phyloP scores from a whole-genome alignment of 176 grass and related monocot genomes.

The Aegilops sharonensis region DNA sequence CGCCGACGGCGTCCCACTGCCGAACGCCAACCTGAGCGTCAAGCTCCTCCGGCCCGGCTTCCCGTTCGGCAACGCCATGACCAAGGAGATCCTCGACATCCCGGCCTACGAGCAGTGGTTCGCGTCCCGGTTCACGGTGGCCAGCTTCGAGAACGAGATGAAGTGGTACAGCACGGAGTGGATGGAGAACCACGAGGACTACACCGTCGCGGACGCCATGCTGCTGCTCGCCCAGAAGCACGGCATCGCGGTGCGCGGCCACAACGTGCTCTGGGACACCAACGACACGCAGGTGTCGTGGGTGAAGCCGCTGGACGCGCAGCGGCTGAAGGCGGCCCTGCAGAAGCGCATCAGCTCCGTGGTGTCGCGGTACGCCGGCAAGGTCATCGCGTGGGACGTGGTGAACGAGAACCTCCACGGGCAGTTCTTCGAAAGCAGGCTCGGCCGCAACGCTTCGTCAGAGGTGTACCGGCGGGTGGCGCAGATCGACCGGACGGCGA shows the following conservation, averaged over 20 bases:
- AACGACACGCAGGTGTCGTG: slow-evolving; percentile 40
- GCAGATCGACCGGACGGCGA: slow-evolving; percentile 33
- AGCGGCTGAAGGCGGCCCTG: slow-evolving; percentile 46
- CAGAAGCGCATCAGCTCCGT: slow-evolving; percentile 48
- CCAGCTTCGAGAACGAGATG: slow-evolving; percentile 99
- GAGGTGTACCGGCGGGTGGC: slow-evolving; percentile 51
- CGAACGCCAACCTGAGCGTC: slow-evolving; percentile 45
- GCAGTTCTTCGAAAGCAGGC: slow-evolving; percentile 58
- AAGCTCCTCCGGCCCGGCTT: slow-evolving; percentile 40
- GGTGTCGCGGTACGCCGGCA: slow-evolving; percentile 50
- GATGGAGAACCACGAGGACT: slow-evolving; percentile 39
- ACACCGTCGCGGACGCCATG: slow-evolving; percentile 60
- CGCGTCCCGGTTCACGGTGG: slow-evolving; percentile 63
- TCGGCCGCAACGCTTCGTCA: slow-evolving; percentile 42
- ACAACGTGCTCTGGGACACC: slow-evolving; percentile 92
- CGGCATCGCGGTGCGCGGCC: slow-evolving; percentile 47
- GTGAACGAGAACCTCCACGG: slow-evolving; percentile 86
- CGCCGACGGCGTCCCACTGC: slow-evolving; percentile 19
- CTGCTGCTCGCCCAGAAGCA: slow-evolving; percentile 37
- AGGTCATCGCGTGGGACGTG: slow-evolving; percentile 88
- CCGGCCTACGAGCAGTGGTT: slow-evolving; percentile 79
- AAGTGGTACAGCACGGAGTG: slow-evolving; percentile 82
- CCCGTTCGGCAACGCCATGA: slow-evolving; percentile 66
- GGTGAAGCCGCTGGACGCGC: slow-evolving; percentile 1
- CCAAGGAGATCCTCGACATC: slow-evolving; percentile 44